These are phyloP conservation scores for Sphagnum fallax DNA, from an alignment of 228 moss, liverwort and hornwort species.

Conservation along the genomic window DNA sequence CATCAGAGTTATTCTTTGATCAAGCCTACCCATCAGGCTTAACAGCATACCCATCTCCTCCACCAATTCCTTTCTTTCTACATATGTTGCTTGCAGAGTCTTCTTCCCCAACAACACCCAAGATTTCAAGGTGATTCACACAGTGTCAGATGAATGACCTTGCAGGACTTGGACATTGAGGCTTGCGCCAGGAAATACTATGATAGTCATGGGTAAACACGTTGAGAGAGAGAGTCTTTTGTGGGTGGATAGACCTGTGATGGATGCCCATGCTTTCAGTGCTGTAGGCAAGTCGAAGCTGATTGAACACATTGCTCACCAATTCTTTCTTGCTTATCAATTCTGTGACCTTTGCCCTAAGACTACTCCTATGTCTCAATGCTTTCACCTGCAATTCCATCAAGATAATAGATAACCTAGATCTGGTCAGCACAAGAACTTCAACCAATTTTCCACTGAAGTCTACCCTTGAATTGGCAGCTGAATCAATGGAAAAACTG, in stretches of 20 bases:
- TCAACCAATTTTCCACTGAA: too few species aligned
- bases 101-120: slow-evolving; percentile 8
- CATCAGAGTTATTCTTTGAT: slow-evolving; percentile 89
- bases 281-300: slow-evolving; percentile 75
- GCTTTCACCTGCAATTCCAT: slow-evolving; percentile 54
- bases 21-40: slow-evolving; percentile 72
- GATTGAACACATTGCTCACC: slow-evolving; percentile 79
- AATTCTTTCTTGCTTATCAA: slow-evolving; percentile 81
- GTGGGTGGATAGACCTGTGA: slow-evolving; percentile 38
- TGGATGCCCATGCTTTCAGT: slow-evolving; percentile 47
- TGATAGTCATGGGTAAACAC: too few species aligned
- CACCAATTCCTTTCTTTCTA: slow-evolving; percentile 60
- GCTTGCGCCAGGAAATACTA: too few species aligned
- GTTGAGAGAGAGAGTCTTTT: too few species aligned
- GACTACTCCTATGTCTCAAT: slow-evolving; percentile 56
- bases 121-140: too few species aligned
- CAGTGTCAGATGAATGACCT: too few species aligned
- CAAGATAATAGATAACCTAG: too few species aligned
- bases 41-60: slow-evolving; percentile 79
- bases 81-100: slow-evolving; percentile 49
- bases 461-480: too few species aligned
- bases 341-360: slow-evolving; percentile 66
- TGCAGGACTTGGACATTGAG: too few species aligned
- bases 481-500: too few species aligned
- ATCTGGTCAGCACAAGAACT: too few species aligned